Percentiles rank a stretch among this genome's conserved stretches.
Conservation (phyloP, 441 rosid genomes). For the Mallotus repandus region DNA sequence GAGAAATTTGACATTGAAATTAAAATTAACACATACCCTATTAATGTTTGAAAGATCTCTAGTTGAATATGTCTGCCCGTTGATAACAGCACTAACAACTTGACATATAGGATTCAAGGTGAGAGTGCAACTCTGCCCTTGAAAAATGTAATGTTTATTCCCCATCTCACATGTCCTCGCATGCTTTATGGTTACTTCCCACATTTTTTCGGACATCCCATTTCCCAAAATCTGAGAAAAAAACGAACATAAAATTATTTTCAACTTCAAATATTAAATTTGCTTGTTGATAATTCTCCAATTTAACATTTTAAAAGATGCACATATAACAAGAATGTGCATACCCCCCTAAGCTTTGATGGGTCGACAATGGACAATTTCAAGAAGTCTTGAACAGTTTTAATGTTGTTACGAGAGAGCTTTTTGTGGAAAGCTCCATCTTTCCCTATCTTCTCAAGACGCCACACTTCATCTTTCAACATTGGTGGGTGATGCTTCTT, state of each 20-base stretch:
- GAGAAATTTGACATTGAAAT: neutral
- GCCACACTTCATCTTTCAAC: constrained; percentile 85
- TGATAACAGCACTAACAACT: constrained; percentile 42
- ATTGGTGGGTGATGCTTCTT: constrained; percentile 88
- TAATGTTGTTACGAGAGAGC: constrained; percentile 40
- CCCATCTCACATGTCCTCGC: constrained; percentile 70
- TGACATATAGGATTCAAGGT: constrained; percentile 71
- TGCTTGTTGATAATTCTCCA: too few species aligned
- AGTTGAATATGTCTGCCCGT: constrained; percentile 36
- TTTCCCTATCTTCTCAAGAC: constrained; percentile 84
- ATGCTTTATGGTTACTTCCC: constrained; percentile 75
- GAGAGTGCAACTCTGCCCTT: constrained; percentile 33
- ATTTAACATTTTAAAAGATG: neutral
- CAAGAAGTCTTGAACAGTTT: constrained; percentile 75
- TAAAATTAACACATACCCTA: constrained; percentile 35
- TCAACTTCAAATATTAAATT: neutral
- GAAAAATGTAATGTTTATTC: constrained; percentile 45
- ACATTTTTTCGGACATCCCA: constrained; percentile 82
- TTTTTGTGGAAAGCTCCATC: constrained; percentile 83
- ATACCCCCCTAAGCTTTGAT: constrained; percentile 51
- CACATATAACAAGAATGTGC: too few species aligned
- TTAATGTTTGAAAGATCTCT: constrained; percentile 28
- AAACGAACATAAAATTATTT: too few species aligned
- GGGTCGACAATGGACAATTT: constrained; percentile 60
- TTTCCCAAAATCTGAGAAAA: constrained; percentile 54